phyloP scores from a whole-genome alignment of 1,284 basidiomycete species.

The Ceratobasidium sp. region DNA sequence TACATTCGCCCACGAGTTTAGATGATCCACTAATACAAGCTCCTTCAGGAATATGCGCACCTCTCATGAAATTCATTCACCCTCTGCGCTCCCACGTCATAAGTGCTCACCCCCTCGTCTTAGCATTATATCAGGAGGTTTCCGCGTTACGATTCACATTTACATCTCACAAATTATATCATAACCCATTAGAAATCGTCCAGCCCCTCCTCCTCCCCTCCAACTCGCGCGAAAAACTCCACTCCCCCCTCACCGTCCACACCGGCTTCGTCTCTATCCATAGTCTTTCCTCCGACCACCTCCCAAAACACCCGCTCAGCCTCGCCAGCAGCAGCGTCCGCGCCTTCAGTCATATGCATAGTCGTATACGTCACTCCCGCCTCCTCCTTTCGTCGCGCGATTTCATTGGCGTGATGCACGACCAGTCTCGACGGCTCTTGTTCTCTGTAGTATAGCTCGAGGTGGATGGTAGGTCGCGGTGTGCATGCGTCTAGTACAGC shows the following conservation, averaged over 20 bases:
- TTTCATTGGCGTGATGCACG: neutral
- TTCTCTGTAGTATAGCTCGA: conserved; percentile 1
- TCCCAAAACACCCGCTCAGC: conserved; percentile 74
- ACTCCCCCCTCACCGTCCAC: conserved; percentile 19
- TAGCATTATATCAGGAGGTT: too few relatives aligned
- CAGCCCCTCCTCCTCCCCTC: conserved; percentile 56
- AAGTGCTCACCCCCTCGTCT: too few relatives aligned
- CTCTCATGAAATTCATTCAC: too few relatives aligned
- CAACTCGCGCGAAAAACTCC: conserved; percentile 62
- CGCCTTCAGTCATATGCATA: conserved; percentile 57
- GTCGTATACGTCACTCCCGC: conserved; percentile 22
- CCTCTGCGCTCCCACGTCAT: too few relatives aligned
- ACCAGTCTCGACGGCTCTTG: conserved; percentile 13
- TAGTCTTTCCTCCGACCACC: conserved; percentile 53
- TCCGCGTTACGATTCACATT: too few relatives aligned
- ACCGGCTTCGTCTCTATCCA: too few relatives aligned
- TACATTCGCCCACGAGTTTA: too few relatives aligned
- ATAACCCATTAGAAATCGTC: conserved; percentile 53
- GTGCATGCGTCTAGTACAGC: conserved; percentile 16
- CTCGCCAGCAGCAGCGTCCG: conserved; percentile 66
- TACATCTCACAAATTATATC: too few relatives aligned
- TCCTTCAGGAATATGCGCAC: too few relatives aligned
- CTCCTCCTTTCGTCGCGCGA: conserved; percentile 6
- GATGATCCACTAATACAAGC: too few relatives aligned
- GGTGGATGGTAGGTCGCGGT: neutral